Evolutionary conservation across 2,329 filamentous ascomycete species (phyloP), one percentile per base, ranked within the genome.

Genomic region (Monilinia fructicola): DNA sequence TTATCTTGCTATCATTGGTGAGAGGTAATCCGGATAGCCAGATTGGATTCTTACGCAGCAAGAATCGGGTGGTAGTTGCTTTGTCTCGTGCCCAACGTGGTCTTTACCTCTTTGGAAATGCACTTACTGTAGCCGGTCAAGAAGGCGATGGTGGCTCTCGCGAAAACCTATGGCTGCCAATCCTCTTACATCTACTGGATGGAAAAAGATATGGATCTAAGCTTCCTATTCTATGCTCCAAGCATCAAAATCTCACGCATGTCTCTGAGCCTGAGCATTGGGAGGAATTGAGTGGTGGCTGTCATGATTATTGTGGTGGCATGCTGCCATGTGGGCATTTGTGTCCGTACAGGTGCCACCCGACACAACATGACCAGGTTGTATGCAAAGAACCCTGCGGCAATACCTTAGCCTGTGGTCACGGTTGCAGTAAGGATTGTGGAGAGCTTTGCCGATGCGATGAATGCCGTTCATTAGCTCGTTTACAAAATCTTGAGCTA

Each of bases 61-160:
- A 79, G 69, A 86, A 87, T 68, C 81, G 86, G 23, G 81, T 82
- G 0, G 84, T 86, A 2, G 86, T 88, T 12, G 82, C 85, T 1
- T 79, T 86, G 56, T 87, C 85, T 67, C 87, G 93, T 64, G 93
- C 93, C 4, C 88, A 86, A 66, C 82, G 88, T 7, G 92, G 92
- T 0, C 87, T 97, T 67, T 96, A 93, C 76, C 82, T 97, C 50
- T 96, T 97, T 74, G 93, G 93, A 1, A 92, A 96, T 72, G 84
- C 84, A 16, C 72, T 82, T 11, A 85, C 83, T 46, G 69, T 85
- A 35, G 35, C 46, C 10, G 55, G 64, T 23, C 55, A 66, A 0
- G 69, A 68, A 40, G 65, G 64, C 21, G 61, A 54, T 16, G 71
- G 72, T 50, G 65, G 31, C 1, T 65, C 56, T 5, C 72, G 75